These are phyloP conservation scores for Ophiocordyceps robertsii DNA, from an alignment of 2,329 filamentous ascomycete species.

Conservation along the genomic window DNA sequence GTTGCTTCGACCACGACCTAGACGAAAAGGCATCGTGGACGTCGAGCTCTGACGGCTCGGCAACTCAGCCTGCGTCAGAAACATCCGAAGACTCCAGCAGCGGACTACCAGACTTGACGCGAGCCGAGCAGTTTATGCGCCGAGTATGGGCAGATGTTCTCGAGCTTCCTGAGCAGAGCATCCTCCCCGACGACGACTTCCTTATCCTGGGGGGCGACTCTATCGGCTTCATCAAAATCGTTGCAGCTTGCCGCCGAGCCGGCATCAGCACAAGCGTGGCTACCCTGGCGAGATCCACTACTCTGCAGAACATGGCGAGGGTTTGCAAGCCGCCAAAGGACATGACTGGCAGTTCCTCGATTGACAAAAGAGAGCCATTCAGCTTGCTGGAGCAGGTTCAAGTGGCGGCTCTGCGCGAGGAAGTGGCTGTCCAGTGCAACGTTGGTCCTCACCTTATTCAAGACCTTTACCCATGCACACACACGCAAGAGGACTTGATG, in stretches of 20 bases:
- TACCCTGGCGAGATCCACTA: background rate
- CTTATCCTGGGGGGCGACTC: constrained; percentile 2
- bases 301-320: background rate
- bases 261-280: background rate
- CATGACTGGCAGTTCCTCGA: background rate
- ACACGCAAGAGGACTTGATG: constrained; percentile 1
- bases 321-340: background rate
- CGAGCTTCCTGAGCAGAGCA: background rate
- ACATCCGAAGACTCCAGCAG: background rate
- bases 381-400: background rate
- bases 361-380: background rate
- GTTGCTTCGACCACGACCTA: background rate
- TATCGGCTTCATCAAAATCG: constrained; percentile 1
- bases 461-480: constrained; percentile 1
- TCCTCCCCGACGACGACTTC: constrained; percentile 1
- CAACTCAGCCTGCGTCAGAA: background rate
- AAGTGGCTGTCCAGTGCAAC: background rate
- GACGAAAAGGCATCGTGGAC: background rate
- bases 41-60: background rate
- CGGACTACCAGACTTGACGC: background rate
- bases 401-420: background rate
- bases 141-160: constrained; percentile 1
- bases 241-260: background rate
- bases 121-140: background rate
- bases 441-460: background rate